Conservation (phyloP, 305 asterid genomes). For the Lippia alba region DNA sequence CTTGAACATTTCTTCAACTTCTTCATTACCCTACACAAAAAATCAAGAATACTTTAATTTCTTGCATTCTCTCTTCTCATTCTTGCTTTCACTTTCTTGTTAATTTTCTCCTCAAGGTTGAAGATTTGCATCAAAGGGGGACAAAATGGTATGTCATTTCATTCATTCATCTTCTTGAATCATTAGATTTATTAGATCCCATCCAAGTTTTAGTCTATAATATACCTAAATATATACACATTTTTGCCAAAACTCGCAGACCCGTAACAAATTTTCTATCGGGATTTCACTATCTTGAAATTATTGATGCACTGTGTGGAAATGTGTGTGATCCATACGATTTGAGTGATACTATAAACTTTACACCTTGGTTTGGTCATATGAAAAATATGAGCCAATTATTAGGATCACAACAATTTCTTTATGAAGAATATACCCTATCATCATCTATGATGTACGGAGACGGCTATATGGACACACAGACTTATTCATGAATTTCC, state of each 20-base stretch:
- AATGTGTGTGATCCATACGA: neutral
- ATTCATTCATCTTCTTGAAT: neutral
- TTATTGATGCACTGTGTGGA: neutral
- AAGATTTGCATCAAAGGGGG: neutral
- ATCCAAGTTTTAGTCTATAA: too few relatives aligned
- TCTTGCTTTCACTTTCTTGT: conserved; percentile 22
- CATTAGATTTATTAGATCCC: too few relatives aligned
- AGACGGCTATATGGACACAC: too few relatives aligned
- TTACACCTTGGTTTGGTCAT: neutral
- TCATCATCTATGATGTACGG: too few relatives aligned
- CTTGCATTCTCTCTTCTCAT: conserved; percentile 29
- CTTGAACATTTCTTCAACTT: conserved; percentile 39
- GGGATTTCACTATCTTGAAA: too few relatives aligned
- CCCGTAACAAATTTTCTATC: too few relatives aligned
- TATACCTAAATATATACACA: too few relatives aligned
- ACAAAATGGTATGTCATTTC: conserved; percentile 39
- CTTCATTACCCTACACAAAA: conserved; percentile 32
- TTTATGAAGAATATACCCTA: neutral
- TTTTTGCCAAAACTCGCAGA: too few relatives aligned
- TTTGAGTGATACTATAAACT: neutral
- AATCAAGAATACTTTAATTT: conserved; percentile 41
- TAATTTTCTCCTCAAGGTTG: conserved; percentile 21
- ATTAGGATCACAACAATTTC: neutral
- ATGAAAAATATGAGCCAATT: neutral
- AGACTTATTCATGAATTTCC: too few relatives aligned